Base-by-base conservation (phyloP, 139 green algal species). In the Coelastrella sp. region DNA sequence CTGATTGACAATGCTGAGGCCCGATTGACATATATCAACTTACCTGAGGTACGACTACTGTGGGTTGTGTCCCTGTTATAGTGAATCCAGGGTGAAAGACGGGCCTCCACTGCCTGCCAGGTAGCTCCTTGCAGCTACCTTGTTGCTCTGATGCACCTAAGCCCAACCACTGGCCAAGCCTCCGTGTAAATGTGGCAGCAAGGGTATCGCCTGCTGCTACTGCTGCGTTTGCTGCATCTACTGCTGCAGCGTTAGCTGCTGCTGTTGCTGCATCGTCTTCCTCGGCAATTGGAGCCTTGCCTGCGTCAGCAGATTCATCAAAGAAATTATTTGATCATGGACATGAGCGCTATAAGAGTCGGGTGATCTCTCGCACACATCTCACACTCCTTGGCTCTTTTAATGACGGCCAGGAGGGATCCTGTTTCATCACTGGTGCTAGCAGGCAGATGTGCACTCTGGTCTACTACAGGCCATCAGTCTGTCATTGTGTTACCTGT, bases 71-170 rank as follows among this genome's bases (percentile, higher is more conserved):
- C n/a, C 85, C 87, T 38, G 78, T 64, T 13, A 90, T 85, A 34
- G 87, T 91, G 37, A 89, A 78, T 6, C 78, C 67, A 3, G 86
- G 81, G 57, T 92, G 89, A 60, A 92, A 90, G 6, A 87, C 84
- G 32, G 34, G 64, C 43, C 45, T 62, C 80, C 57, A 84, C 66
- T 77, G 79, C 59, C 45, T 25, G 59, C 2, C 21, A 32, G 32
- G 81, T 69, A 38, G 37, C 57, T 35, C 63, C 2, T 48, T 62
- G 30, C 13, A 3, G 17, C 0, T 1, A 5, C 5, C 72, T 34
- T 53, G 15, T 5, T 27, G 27, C 30, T 66, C 17, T 13, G 19
- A 17, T 7, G 32, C 15, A 30, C 19, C 7, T 15, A 68, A 5
- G 25, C 78, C 62, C 60, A 74, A 43, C 60, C 60, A 82, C 23